Conservation (phyloP, 2,329 filamentous ascomycete species). For the Colletotrichum sp. region DNA sequence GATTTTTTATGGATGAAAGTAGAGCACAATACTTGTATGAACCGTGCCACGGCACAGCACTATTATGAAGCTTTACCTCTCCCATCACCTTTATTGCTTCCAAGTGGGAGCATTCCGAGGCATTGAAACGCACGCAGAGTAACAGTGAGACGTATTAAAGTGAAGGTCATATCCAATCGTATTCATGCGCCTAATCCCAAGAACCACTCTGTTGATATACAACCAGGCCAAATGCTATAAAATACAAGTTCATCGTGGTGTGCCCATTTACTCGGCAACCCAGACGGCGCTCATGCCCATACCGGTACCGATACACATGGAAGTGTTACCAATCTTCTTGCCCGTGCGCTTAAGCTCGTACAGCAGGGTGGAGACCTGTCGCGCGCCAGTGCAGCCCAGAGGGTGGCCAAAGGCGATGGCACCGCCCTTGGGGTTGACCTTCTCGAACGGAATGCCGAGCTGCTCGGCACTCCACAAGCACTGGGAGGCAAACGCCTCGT, state of each 20-base stretch:
- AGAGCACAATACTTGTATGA: not conserved
- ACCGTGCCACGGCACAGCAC: not conserved
- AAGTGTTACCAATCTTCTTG: constrained; percentile 87
- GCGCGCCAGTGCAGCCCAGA: constrained; percentile 89
- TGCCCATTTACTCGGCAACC: constrained; percentile 79
- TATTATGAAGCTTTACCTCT: not conserved
- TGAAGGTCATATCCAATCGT: not conserved
- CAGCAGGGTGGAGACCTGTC: constrained; percentile 90
- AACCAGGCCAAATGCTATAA: constrained; percentile 10
- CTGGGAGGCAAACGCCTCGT: constrained; percentile 97
- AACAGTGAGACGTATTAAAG: not conserved
- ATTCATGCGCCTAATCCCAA: constrained; percentile 10
- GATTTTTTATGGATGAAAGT: no score
- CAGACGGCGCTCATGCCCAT: constrained; percentile 99
- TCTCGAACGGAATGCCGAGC: constrained; percentile 80
- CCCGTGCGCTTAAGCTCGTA: constrained; percentile 87
- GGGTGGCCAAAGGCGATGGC: constrained; percentile 97
- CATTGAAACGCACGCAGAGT: not conserved
- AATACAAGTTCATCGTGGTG: not conserved
- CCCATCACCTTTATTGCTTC: not conserved
- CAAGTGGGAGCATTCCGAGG: not conserved
- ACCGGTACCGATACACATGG: constrained; percentile 95
- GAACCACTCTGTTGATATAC: constrained; percentile 13
- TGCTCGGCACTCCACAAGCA: constrained; percentile 93
- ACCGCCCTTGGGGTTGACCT: constrained; percentile 97